These are phyloP conservation scores for Apiospora hydei DNA, from an alignment of 2,329 filamentous ascomycete species.

Conservation along the genomic window DNA sequence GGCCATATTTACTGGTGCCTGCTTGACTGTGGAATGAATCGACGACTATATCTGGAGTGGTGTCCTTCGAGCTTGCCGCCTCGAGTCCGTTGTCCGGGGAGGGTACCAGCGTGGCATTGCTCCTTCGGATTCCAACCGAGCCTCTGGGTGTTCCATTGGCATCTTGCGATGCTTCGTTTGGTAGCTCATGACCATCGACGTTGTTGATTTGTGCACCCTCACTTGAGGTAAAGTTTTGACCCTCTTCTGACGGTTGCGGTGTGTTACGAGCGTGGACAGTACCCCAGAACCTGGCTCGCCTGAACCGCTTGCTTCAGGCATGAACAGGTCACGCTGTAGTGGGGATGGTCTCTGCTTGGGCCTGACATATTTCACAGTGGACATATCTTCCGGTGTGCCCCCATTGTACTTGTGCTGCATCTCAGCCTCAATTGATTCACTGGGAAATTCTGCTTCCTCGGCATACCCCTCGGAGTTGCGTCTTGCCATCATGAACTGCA, in stretches of 20 bases:
- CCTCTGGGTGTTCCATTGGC: background rate
- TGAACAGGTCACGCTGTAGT: conserved; percentile 11
- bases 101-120: conserved; percentile 4
- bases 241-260: background rate
- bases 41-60: background rate
- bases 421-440: conserved; percentile 15
- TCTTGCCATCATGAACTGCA: conserved; percentile 19
- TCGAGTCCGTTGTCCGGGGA: background rate
- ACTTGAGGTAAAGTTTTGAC: background rate
- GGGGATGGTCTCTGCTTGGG: conserved; percentile 7
- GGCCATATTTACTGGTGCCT: background rate
- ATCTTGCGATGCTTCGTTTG: background rate
- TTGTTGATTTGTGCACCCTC: background rate
- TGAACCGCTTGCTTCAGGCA: background rate
- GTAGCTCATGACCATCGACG: background rate
- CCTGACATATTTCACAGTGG: background rate
- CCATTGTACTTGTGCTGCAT: conserved; percentile 9
- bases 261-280: background rate
- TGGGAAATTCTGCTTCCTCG: conserved; percentile 12
- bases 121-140: background rate
- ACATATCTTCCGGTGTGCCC: background rate
- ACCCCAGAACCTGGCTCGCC: background rate
- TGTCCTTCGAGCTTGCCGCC: background rate
- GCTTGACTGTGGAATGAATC: background rate
- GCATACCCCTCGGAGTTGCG: conserved; percentile 18